These are phyloP conservation scores for Backusella parvicylindrica DNA, from an alignment of 192 early-diverging fungal species.

Conservation along the genomic window DNA sequence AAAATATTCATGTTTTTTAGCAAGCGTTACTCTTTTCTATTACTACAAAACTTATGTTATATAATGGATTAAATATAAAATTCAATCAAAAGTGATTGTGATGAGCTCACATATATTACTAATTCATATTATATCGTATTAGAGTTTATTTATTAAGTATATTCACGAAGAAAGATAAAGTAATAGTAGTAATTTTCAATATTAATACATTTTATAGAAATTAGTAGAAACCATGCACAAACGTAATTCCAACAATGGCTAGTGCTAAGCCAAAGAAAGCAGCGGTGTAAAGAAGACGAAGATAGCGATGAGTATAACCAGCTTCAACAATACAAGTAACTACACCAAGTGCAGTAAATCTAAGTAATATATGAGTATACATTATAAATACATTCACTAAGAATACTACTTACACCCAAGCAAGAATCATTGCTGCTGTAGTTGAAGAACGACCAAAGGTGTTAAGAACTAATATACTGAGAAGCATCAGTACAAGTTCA, in stretches of 20 bases:
- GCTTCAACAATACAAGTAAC: slow-evolving; percentile 15
- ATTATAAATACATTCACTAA: background rate
- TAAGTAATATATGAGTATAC: background rate
- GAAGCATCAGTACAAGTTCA: slow-evolving; percentile 34
- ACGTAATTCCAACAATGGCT: slow-evolving; percentile 23
- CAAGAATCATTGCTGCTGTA: slow-evolving; percentile 29
- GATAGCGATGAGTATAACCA: slow-evolving; percentile 8
- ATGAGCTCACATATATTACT: background rate
- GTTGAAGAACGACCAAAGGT: slow-evolving; percentile 33
- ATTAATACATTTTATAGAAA: background rate
- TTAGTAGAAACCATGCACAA: slow-evolving; percentile 15
- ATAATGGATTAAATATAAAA: no score
- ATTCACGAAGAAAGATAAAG: background rate
- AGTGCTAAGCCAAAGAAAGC: slow-evolving; percentile 22
- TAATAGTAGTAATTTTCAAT: background rate
- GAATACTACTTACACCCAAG: slow-evolving; percentile 37
- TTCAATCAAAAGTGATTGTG: background rate
- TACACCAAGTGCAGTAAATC: slow-evolving; percentile 22
- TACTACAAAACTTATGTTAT: no score
- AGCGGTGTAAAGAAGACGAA: slow-evolving; percentile 16
- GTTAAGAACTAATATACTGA: slow-evolving; percentile 31
- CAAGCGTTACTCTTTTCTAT: background rate
- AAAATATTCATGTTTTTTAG: background rate
- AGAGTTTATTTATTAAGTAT: background rate
- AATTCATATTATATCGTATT: background rate